These are phyloP conservation scores for Apocynum venetum DNA, from an alignment of 257 asterid genomes.

Conservation along the genomic window DNA sequence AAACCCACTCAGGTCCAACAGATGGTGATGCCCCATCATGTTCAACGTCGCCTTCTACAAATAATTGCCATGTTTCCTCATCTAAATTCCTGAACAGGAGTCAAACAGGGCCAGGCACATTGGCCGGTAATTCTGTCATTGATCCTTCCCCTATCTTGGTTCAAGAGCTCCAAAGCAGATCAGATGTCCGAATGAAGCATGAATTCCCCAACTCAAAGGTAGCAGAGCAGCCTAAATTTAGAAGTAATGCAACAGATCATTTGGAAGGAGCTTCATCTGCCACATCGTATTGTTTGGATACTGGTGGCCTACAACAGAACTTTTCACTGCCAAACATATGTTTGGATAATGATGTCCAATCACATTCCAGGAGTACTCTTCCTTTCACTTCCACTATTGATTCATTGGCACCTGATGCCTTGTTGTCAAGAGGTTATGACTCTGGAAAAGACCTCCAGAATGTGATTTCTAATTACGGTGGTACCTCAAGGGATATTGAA, in stretches of 20 bases:
- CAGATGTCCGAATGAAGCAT: slow-evolving; percentile 48
- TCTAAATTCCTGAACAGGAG: slow-evolving; percentile 49
- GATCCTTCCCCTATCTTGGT: slow-evolving; percentile 51
- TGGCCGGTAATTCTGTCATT: slow-evolving; percentile 41
- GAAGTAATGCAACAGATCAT: slow-evolving; percentile 45
- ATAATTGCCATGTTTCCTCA: slow-evolving; percentile 47
- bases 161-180: slow-evolving; percentile 49
- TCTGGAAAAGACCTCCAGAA: slow-evolving; percentile 89
- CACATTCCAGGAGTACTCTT: slow-evolving; percentile 53
- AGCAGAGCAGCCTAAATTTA: slow-evolving; percentile 52
- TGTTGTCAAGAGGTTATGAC: slow-evolving; percentile 84
- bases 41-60: slow-evolving; percentile 73
- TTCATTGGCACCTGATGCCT: slow-evolving; percentile 82
- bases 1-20: slow-evolving; percentile 50
- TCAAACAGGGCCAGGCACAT: slow-evolving; percentile 41
- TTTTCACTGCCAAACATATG: slow-evolving; percentile 54
- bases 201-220: slow-evolving; percentile 51
- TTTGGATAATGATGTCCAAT: slow-evolving; percentile 73
- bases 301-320: slow-evolving; percentile 61
- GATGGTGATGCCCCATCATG: slow-evolving; percentile 72
- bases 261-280: slow-evolving; percentile 83
- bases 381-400: slow-evolving; percentile 54
- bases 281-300: slow-evolving; percentile 77
- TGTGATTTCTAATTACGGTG: slow-evolving; percentile 63
- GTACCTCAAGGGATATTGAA: slow-evolving; percentile 67